A percentile compares a stretch with the other conserved stretches of the same genome.
Evolutionary conservation across 345 rosid species (phyloP).

Genomic region (Corymbia maculata): DNA sequence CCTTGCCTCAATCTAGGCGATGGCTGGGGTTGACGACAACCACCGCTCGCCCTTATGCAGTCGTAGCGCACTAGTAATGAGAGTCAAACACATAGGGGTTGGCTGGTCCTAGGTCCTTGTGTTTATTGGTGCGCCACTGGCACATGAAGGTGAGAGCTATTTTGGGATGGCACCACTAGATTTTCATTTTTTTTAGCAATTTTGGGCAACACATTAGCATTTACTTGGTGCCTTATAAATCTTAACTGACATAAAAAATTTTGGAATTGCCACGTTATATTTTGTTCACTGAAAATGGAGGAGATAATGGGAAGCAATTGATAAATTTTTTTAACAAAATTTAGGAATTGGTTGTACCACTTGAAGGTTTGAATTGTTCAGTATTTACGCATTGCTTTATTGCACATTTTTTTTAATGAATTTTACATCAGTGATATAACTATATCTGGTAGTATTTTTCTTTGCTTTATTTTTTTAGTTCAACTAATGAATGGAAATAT

Average conservation of each 20-base stretch:
- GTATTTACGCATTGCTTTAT: background rate
- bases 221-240: background rate
- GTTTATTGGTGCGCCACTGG: background rate
- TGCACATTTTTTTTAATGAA: too few relatives aligned
- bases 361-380: background rate
- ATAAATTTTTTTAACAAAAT: too few relatives aligned
- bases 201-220: accelerated
- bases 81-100: background rate
- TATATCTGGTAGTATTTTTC: background rate
- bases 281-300: background rate
- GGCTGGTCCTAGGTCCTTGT: background rate
- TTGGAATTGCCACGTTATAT: too few relatives aligned
- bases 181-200: background rate
- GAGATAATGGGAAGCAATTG: background rate
- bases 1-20: too few relatives aligned
- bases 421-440: background rate
- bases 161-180: background rate
- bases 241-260: background rate
- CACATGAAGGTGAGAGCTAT: background rate
- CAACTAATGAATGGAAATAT: background rate
- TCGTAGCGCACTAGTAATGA: background rate
- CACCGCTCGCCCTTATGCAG: background rate
- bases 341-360: background rate
- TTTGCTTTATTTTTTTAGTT: background rate
- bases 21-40: too few relatives aligned